phyloP scores from a whole-genome alignment of 495 filamentous ascomycete species.

The Talaromyces nanjingensis region DNA sequence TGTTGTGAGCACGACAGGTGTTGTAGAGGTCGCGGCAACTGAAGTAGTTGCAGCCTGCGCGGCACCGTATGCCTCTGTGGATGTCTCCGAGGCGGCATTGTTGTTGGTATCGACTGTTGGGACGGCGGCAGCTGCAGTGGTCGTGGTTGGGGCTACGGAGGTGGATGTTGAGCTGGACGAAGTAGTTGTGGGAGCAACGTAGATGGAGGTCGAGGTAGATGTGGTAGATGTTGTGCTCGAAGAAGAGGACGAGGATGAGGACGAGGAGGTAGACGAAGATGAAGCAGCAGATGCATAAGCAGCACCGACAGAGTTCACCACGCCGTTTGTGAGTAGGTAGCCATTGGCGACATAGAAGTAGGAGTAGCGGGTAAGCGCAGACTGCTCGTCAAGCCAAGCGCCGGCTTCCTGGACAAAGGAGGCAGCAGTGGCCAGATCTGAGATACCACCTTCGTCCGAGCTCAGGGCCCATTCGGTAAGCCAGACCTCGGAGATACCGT shows the following conservation, averaged over 20 bases:
- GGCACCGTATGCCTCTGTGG: background rate
- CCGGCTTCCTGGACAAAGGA: conserved; percentile 51
- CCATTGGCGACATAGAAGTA: conserved; percentile 62
- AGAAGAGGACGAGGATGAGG: background rate
- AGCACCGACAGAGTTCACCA: conserved; percentile 7
- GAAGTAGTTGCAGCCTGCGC: background rate
- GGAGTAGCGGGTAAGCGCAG: conserved; percentile 62
- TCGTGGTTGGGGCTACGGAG: background rate
- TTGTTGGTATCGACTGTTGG: background rate
- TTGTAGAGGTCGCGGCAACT: background rate
- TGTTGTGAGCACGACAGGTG: background rate
- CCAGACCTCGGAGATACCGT: conserved; percentile 58
- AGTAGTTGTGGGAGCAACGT: background rate
- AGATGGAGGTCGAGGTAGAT: background rate
- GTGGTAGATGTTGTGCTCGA: background rate
- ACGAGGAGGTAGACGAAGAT: background rate
- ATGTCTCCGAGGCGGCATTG: background rate
- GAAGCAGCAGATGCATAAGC: conserved; percentile 6
- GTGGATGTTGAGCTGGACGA: background rate
- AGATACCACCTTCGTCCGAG: conserved; percentile 25
- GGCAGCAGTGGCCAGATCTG: conserved; percentile 32
- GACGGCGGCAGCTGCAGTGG: background rate
- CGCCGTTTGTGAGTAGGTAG: conserved; percentile 8
- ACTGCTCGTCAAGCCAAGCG: conserved; percentile 57
- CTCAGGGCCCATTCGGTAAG: conserved; percentile 62